Conservation (phyloP, 164 flowering plant species). For the Berberis thunbergii region DNA sequence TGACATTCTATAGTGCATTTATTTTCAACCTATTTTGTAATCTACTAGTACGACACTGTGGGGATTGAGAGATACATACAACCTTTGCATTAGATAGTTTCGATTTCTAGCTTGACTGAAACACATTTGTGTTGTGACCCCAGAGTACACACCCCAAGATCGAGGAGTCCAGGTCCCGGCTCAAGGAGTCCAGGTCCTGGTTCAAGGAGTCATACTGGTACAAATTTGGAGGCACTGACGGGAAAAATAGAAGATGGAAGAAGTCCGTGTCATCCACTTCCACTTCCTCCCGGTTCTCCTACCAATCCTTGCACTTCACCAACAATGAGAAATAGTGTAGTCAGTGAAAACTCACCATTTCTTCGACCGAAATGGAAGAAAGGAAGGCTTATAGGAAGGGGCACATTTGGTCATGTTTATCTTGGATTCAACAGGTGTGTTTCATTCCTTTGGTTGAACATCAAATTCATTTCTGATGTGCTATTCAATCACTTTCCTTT, state of each 20-base stretch:
- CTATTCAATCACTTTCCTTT: too few species aligned
- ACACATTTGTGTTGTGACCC: slow-evolving; percentile 16
- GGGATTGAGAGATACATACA: too few species aligned
- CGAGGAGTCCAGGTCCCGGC: slow-evolving; percentile 60
- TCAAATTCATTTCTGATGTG: too few species aligned
- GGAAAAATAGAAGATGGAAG: slow-evolving; percentile 53
- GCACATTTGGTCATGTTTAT: slow-evolving; percentile 96
- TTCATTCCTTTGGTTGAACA: too few species aligned
- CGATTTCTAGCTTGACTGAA: slow-evolving; percentile 6
- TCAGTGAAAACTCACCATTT: slow-evolving; percentile 23
- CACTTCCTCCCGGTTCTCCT: slow-evolving; percentile 94
- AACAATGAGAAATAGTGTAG: slow-evolving; percentile 24
- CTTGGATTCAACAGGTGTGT: slow-evolving; percentile 88
- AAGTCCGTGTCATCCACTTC: slow-evolving; percentile 60
- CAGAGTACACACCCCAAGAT: slow-evolving; percentile 30
- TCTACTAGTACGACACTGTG: too few species aligned
- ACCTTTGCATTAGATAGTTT: too few species aligned
- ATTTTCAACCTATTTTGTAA: too few species aligned
- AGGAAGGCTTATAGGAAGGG: slow-evolving; percentile 89
- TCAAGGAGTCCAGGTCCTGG: slow-evolving; percentile 40
- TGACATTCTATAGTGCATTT: too few species aligned
- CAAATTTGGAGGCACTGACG: slow-evolving; percentile 45
- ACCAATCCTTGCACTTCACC: slow-evolving; percentile 41
- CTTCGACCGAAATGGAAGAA: slow-evolving; percentile 68
- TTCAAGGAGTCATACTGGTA: slow-evolving; percentile 59